A percentile compares a stretch with the other conserved stretches of the same genome.
Evolutionary conservation across 1,284 basidiomycete species (phyloP).

Genomic region (Tausonia pullulans): DNA sequence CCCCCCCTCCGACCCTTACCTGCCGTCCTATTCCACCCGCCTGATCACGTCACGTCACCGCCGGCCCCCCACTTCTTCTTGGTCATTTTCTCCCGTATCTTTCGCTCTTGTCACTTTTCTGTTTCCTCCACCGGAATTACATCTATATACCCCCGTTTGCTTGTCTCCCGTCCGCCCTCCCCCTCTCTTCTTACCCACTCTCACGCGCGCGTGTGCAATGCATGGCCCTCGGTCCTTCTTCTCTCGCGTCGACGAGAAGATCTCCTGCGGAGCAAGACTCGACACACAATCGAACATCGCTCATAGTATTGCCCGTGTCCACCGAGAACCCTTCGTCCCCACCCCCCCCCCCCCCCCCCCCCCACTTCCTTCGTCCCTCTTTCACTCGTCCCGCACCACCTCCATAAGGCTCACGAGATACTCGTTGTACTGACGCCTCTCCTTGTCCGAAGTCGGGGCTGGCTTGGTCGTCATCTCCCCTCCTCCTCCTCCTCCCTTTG

Average conservation of each 20-base stretch:
- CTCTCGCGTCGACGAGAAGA: not conserved
- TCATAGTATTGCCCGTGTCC: not conserved
- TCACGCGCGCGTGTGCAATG: no score
- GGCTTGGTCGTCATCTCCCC: slow-evolving; percentile 16
- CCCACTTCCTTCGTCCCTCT: not conserved
- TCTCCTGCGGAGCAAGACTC: not conserved
- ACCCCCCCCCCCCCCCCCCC: no score
- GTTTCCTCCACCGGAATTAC: not conserved
- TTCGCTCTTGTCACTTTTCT: not conserved
- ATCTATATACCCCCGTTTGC: no score
- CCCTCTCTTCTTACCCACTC: no score
- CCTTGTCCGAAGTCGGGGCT: no score
- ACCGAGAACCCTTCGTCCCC: no score
- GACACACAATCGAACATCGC: not conserved
- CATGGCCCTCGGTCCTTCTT: not conserved
- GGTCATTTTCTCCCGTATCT: slow-evolving; percentile 5
- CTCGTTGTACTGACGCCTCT: slow-evolving; percentile 25
- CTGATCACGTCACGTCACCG: not conserved
- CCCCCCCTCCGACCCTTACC: not conserved
- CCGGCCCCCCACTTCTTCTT: not conserved
- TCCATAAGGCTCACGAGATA: slow-evolving; percentile 34
- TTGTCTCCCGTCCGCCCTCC: no score
- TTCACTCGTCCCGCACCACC: slow-evolving; percentile 27
- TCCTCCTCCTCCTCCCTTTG: slow-evolving; percentile 17
- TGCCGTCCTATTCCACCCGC: not conserved